Percentiles rank a stretch among this genome's conserved stretches.
Evolutionary conservation across 805 yeast species (phyloP).

Genomic region (Hanseniaspora mollemarum): DNA sequence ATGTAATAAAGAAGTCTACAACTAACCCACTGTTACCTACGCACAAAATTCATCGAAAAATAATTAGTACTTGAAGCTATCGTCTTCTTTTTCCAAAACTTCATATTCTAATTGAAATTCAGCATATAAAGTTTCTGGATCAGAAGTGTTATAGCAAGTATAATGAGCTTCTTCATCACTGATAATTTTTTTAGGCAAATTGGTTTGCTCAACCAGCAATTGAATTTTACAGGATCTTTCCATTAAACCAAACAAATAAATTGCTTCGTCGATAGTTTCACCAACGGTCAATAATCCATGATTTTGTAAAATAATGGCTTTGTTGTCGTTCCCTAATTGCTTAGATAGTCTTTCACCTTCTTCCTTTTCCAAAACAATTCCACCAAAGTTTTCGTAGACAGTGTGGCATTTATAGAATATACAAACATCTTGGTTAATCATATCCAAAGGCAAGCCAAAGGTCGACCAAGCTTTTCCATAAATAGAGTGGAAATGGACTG

Average conservation of each 20-base stretch:
- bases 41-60: background rate
- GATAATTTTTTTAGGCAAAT: slow-evolving; percentile 34
- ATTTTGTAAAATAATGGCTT: slow-evolving; percentile 50
- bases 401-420: slow-evolving; percentile 51
- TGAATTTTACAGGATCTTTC: slow-evolving; percentile 55
- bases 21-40: background rate
- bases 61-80: slow-evolving; percentile 6
- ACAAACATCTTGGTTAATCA: slow-evolving; percentile 70
- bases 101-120: slow-evolving; percentile 62
- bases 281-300: slow-evolving; percentile 65
- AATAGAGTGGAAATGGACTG: slow-evolving; percentile 54
- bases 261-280: slow-evolving; percentile 61
- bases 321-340: slow-evolving; percentile 44
- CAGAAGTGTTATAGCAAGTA: slow-evolving; percentile 46
- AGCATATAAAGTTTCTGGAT: slow-evolving; percentile 54
- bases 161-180: slow-evolving; percentile 54
- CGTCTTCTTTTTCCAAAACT: slow-evolving; percentile 14
- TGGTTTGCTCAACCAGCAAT: slow-evolving; percentile 44
- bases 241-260: slow-evolving; percentile 48
- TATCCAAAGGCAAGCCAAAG: slow-evolving; percentile 53
- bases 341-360: slow-evolving; percentile 52
- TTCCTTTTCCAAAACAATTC: slow-evolving; percentile 54
- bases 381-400: slow-evolving; percentile 61
- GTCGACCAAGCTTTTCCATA: slow-evolving; percentile 55
- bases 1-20: background rate